Conservation (phyloP, 2,329 filamentous ascomycete genomes). For the Colletotrichum echinochloae region DNA sequence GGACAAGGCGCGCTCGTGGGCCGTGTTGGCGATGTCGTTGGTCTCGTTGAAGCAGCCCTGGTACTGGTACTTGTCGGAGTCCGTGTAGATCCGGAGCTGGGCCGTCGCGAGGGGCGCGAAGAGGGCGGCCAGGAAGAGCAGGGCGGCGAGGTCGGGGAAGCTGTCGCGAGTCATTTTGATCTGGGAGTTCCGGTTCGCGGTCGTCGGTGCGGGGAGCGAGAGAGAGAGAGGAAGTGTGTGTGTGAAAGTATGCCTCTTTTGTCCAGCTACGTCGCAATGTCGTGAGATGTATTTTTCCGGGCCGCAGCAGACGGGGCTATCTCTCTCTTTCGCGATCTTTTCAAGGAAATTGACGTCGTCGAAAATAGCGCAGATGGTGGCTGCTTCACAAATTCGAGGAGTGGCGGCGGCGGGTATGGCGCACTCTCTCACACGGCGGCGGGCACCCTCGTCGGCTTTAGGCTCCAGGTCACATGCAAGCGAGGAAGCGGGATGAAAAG, state of each 20-base stretch:
- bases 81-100: slow-evolving; percentile 50
- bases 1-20: slow-evolving; percentile 58
- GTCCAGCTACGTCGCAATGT: not conserved
- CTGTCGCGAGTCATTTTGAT: slow-evolving; percentile 20
- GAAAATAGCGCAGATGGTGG: not conserved
- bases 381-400: not conserved
- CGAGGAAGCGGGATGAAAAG: no score
- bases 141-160: slow-evolving; percentile 14
- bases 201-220: not conserved
- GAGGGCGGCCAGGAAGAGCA: slow-evolving; percentile 38
- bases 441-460: not conserved
- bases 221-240: not conserved
- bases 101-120: slow-evolving; percentile 40
- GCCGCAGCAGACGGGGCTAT: not conserved
- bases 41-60: slow-evolving; percentile 72
- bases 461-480: not conserved
- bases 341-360: not conserved
- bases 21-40: slow-evolving; percentile 55
- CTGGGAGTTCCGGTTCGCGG: not conserved
- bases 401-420: slow-evolving; percentile 2
- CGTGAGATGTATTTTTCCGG: not conserved
- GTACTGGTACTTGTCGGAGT: slow-evolving; percentile 59
- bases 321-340: not conserved
- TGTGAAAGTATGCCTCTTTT: not conserved
- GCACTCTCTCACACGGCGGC: slow-evolving; percentile 9